phyloP scores from a whole-genome alignment of 2,329 filamentous ascomycete genomes.

The Colletotrichum limetticola region DNA sequence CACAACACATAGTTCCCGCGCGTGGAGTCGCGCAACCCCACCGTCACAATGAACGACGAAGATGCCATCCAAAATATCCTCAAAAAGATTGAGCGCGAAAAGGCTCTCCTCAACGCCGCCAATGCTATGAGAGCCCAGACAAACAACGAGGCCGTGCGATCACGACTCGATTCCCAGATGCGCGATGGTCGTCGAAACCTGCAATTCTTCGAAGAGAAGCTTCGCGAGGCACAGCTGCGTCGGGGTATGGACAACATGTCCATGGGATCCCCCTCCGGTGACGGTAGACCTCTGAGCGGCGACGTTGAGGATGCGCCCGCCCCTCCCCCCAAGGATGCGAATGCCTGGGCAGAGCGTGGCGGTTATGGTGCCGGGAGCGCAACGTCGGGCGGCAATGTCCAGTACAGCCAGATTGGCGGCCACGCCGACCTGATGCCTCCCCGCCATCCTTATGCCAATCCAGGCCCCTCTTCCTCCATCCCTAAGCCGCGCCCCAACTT shows the following conservation, averaged over 20 bases:
- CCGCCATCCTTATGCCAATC: conserved; percentile 80
- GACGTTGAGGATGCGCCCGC: conserved; percentile 63
- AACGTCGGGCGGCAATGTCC: conserved; percentile 71
- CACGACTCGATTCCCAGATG: conserved; percentile 92
- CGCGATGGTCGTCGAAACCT: conserved; percentile 93
- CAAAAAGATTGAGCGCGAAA: conserved; percentile 98
- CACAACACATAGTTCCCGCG: conserved; percentile 40
- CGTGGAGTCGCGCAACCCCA: conserved; percentile 49
- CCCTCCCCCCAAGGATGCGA: conserved; percentile 80
- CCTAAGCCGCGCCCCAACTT: conserved; percentile 88
- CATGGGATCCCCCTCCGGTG: conserved; percentile 60
- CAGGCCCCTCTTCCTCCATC: conserved; percentile 72
- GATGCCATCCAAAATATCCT: conserved; percentile 81
- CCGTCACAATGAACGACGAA: conserved; percentile 69
- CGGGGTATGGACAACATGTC: conserved; percentile 76
- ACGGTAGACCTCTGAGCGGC: conserved; percentile 56
- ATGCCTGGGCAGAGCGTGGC: conserved; percentile 39
- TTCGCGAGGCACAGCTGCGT: conserved; percentile 88
- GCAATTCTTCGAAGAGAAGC: conserved; percentile 93
- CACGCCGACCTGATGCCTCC: conserved; percentile 83
- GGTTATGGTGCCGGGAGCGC: conserved; percentile 58
- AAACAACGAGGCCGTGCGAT: conserved; percentile 90
- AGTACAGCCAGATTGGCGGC: conserved; percentile 69
- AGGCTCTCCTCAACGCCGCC: conserved; percentile 92
- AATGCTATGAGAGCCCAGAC: conserved; percentile 96